These are phyloP conservation scores for Arachis monticola DNA, from an alignment of 331 rosid genomes.

Conservation along the genomic window DNA sequence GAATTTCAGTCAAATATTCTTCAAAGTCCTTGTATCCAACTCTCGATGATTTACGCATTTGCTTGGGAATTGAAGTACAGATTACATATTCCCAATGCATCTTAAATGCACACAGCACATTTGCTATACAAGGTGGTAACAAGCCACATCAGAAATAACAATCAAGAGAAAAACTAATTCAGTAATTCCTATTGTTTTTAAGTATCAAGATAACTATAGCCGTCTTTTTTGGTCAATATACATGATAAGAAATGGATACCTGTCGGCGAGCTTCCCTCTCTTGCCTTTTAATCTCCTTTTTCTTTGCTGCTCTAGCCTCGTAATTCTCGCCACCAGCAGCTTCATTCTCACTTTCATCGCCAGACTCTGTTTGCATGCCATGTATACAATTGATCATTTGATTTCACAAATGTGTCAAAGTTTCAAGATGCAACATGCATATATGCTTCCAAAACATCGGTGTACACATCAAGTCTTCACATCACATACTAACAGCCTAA, in stretches of 20 bases:
- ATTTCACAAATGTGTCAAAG: conserved; percentile 34
- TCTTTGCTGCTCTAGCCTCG: conserved; percentile 66
- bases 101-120: conserved; percentile 6
- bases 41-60: conserved; percentile 14
- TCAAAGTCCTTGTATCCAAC: conserved; percentile 18
- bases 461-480: not conserved
- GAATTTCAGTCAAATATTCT: conserved; percentile 1
- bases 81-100: not conserved
- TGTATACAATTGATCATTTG: conserved; percentile 30
- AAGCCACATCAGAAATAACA: conserved; percentile 13
- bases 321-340: conserved; percentile 52
- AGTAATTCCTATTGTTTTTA: conserved; percentile 18
- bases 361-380: conserved; percentile 55
- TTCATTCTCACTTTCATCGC: conserved; percentile 86
- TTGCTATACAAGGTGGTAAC: conserved; percentile 8
- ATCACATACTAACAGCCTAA: conserved; percentile 11
- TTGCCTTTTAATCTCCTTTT: conserved; percentile 83
- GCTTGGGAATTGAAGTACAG: conserved; percentile 19
- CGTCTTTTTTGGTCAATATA: not conserved
- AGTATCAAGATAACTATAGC: not conserved
- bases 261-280: conserved; percentile 92
- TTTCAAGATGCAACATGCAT: conserved; percentile 8
- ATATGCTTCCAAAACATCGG: conserved; percentile 5
- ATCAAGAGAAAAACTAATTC: conserved; percentile 25
- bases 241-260: conserved; percentile 43